A percentile compares a stretch with the other conserved stretches of the same genome.
Evolutionary conservation across 2,329 filamentous ascomycete genomes (phyloP).

Genomic region (Zymoseptoria tritici): DNA sequence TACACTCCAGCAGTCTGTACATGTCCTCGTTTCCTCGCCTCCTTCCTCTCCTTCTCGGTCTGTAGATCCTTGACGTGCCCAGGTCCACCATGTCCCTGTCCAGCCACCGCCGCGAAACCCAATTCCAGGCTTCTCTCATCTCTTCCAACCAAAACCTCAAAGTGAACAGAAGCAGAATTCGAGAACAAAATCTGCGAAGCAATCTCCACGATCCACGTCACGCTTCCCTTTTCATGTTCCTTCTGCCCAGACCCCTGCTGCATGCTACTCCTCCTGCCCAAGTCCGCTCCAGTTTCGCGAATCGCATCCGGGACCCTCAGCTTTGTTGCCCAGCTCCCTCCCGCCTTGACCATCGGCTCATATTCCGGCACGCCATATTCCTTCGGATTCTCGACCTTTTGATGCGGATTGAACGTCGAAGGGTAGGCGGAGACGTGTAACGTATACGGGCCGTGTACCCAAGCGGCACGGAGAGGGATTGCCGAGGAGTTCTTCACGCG

Average conservation of each 20-base stretch:
- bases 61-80: slow-evolving; percentile 73
- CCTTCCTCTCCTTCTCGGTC: slow-evolving; percentile 37
- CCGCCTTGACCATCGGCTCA: slow-evolving; percentile 93
- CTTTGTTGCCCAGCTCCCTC: slow-evolving; percentile 74
- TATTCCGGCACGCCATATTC: slow-evolving; percentile 65
- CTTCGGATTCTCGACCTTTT: slow-evolving; percentile 62
- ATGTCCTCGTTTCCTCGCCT: slow-evolving; percentile 53
- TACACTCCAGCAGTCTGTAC: slow-evolving; percentile 70
- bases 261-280: slow-evolving; percentile 29
- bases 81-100: slow-evolving; percentile 47
- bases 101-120: slow-evolving; percentile 51
- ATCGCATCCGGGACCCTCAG: slow-evolving; percentile 74
- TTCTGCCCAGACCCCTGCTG: slow-evolving; percentile 32
- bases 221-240: slow-evolving; percentile 46
- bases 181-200: slow-evolving; percentile 93
- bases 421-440: slow-evolving; percentile 83
- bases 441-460: slow-evolving; percentile 92
- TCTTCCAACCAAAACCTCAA: slow-evolving; percentile 76
- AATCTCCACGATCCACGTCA: slow-evolving; percentile 86
- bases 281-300: slow-evolving; percentile 51
- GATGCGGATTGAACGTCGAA: slow-evolving; percentile 72
- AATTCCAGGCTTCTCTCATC: slow-evolving; percentile 76
- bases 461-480: slow-evolving; percentile 85
- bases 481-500: slow-evolving; percentile 88
- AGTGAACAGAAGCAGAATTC: slow-evolving; percentile 75